Conservation (phyloP, 2,329 filamentous ascomycete genomes). For the Bipolaris gigantea region DNA sequence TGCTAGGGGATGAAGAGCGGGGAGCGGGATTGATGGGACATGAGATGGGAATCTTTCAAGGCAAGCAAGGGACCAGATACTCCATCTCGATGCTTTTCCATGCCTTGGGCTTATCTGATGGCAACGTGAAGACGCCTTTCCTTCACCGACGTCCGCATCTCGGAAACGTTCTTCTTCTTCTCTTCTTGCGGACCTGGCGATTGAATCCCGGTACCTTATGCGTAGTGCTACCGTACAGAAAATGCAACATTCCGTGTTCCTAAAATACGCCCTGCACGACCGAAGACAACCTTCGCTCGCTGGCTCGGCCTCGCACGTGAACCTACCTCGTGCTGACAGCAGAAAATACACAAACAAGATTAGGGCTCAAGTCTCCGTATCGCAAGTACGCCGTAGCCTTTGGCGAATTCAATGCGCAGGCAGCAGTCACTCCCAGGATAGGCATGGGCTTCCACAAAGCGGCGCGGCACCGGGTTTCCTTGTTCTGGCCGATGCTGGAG, state of each 20-base stretch:
- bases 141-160: too few relatives aligned
- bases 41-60: too few relatives aligned
- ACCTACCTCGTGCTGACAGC: neutral
- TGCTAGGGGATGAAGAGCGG: neutral
- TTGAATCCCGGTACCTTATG: neutral
- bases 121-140: too few relatives aligned
- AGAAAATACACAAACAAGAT: too few relatives aligned
- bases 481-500: neutral
- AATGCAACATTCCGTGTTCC: neutral
- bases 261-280: neutral
- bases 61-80: too few relatives aligned
- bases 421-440: neutral
- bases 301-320: neutral
- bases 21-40: neutral
- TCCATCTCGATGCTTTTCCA: too few relatives aligned
- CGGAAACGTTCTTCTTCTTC: too few relatives aligned
- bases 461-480: neutral
- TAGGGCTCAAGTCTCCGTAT: neutral
- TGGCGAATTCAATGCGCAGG: neutral
- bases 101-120: too few relatives aligned
- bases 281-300: neutral
- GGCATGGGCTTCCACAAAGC: neutral
- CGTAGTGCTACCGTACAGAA: too few relatives aligned
- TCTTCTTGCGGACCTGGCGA: too few relatives aligned
- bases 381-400: too few relatives aligned